These are phyloP conservation scores for Pichia sp. DNA, from an alignment of 1,139 yeast genomes.

Conservation along the genomic window DNA sequence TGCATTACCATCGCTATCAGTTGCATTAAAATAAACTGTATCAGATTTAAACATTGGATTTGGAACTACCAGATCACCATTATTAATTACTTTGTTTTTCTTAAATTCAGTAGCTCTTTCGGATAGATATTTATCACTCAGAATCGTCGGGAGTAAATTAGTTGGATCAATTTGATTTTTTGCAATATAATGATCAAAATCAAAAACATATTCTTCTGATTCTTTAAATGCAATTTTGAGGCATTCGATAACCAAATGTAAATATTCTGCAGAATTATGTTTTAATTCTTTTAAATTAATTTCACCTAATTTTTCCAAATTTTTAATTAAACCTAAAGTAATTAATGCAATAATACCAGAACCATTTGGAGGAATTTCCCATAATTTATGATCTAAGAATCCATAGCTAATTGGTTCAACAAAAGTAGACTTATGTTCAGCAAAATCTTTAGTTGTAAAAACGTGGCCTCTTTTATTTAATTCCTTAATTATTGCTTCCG, in stretches of 20 bases:
- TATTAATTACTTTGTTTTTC: conserved; percentile 36
- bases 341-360: conserved; percentile 71
- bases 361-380: conserved; percentile 84
- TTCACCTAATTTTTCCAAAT: conserved; percentile 42
- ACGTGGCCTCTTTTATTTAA: conserved; percentile 51
- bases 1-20: conserved; percentile 72
- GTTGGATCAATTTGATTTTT: conserved; percentile 21
- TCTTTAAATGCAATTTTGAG: conserved; percentile 70
- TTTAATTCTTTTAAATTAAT: conserved; percentile 41
- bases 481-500: conserved; percentile 55
- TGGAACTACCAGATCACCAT: conserved; percentile 46
- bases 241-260: conserved; percentile 65
- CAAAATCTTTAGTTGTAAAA: conserved; percentile 50
- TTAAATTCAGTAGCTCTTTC: conserved; percentile 45
- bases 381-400: conserved; percentile 42
- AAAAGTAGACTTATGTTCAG: conserved; percentile 48
- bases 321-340: conserved; percentile 59
- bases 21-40: conserved; percentile 67
- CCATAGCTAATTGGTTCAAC: conserved; percentile 56
- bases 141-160: conserved; percentile 33
- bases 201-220: conserved; percentile 70
- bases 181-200: conserved; percentile 39
- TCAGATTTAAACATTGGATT: conserved; percentile 62
- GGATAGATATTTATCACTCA: conserved; percentile 41
- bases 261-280: conserved; percentile 68